phyloP scores from a whole-genome alignment of 176 grass and related monocot genomes.

The Panicum miliaceum region DNA sequence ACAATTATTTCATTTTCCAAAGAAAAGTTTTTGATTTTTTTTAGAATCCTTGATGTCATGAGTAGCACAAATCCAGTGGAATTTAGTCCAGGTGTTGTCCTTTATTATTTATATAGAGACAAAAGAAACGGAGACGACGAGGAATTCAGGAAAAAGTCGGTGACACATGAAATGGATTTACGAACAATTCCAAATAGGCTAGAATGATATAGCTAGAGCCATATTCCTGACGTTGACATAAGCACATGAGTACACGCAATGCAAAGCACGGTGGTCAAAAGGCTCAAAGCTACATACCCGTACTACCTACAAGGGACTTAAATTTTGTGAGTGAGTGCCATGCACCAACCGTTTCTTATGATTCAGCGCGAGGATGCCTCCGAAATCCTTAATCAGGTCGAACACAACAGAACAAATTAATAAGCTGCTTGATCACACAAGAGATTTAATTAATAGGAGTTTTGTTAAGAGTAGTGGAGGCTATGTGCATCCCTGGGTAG shows the following conservation, averaged over 20 bases:
- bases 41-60: not conserved
- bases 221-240: slow-evolving; percentile 25
- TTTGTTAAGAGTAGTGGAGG: no score
- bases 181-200: not conserved
- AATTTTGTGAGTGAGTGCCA: not conserved
- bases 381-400: slow-evolving; percentile 46
- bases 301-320: not conserved
- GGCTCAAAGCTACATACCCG: not conserved
- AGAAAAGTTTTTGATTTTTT: not conserved
- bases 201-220: not conserved
- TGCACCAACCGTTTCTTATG: slow-evolving; percentile 22
- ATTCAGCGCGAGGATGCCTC: not conserved
- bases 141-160: not conserved
- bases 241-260: not conserved
- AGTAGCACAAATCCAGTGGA: not conserved
- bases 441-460: no score
- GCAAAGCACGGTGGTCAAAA: not conserved
- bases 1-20: not conserved
- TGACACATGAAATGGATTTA: slow-evolving; percentile 5
- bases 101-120: not conserved
- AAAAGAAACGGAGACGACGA: not conserved
- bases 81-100: not conserved
- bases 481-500: no score
- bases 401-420: not conserved
- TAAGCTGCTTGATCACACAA: not conserved